Evolutionary conservation across 2,329 filamentous ascomycete genomes (phyloP).

Genomic region (Fusarium nurragi): DNA sequence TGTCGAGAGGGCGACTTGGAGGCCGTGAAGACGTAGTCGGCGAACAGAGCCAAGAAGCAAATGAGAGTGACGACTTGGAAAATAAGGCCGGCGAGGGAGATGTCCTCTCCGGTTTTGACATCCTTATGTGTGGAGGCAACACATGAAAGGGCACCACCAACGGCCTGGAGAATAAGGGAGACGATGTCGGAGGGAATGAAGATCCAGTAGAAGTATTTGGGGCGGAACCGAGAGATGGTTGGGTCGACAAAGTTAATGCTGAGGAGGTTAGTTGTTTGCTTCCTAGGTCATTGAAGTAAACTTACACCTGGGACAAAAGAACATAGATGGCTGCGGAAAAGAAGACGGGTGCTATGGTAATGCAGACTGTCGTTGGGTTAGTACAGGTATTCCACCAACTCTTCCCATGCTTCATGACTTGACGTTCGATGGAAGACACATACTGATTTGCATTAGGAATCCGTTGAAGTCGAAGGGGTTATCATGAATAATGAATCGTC

Average conservation of each 20-base stretch:
- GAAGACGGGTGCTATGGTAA: conserved; percentile 47
- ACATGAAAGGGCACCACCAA: conserved; percentile 58
- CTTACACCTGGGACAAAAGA: conserved; percentile 44
- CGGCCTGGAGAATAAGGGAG: conserved; percentile 61
- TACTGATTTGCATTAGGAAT: conserved; percentile 73
- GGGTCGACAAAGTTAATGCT: conserved; percentile 40
- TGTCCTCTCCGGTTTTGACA: conserved; percentile 54
- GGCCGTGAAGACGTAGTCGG: conserved; percentile 52
- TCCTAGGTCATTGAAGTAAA: background rate
- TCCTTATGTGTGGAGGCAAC: conserved; percentile 47
- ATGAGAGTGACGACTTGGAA: conserved; percentile 62
- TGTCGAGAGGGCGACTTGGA: conserved; percentile 41
- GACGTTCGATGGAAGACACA: background rate
- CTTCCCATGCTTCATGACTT: background rate
- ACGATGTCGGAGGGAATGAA: conserved; percentile 58
- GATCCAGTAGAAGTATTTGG: conserved; percentile 41
- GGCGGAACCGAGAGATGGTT: conserved; percentile 36
- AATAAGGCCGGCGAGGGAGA: conserved; percentile 61
- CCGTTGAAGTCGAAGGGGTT: conserved; percentile 66
- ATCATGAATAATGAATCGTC: conserved; percentile 63
- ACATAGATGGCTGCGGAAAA: conserved; percentile 45
- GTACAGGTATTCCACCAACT: background rate
- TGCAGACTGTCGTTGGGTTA: conserved; percentile 43
- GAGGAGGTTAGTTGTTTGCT: background rate
- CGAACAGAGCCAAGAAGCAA: conserved; percentile 55